Evolutionary conservation across 139 green algal species (phyloP), one percentile per base, ranked within the genome.

Genomic region (Gonium pectorale): DNA sequence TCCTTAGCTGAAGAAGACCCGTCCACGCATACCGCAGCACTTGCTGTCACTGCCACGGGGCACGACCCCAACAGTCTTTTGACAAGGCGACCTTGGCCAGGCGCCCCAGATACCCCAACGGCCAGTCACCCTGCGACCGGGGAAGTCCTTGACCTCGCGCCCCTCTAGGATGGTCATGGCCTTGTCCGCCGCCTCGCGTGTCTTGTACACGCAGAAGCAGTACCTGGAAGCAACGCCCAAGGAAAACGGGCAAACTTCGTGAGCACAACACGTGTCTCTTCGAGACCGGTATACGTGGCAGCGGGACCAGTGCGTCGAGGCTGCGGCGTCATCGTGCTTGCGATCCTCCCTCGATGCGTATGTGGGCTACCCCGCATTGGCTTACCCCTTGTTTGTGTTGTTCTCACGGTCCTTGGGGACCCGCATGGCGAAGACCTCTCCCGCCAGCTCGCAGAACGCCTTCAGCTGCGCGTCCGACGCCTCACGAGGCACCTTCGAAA

Each of bases 171-270:
- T 79, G 26, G 88, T 66, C 67, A 96, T 79, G 19, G 94, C 94
- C 3, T 85, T 84, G 4, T 90, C 75, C 0, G 93, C 94, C 3
- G 66, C 77, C 66, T 94, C 94, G 44, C 78, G 87, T 0, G 78
- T 87, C 56, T 81, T 95, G 88, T 90, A 98, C 49, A 94, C 94
- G 24, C 95, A 89, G 77, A 98, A 98, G 29, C 89, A 93, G 79
- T 94, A 97, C 21, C 93, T 95, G 80, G 26, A 27, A 38, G 41
- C 40, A 35, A 43, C n/a, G n/a, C n/a, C n/a, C 17, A 67, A 51
- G 19, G 17, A 51, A 46, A 63, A 71, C 26, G 35, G 9, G 11
- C 63, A 77, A 26, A 46, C 8, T 67, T n/a, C n/a, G n/a, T n/a
- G n/a, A n/a, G n/a, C n/a, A n/a, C n/a, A n/a, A n/a, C n/a, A n/a